Percentiles rank a stretch among this genome's conserved stretches.
Evolutionary conservation across 345 rosid species (phyloP).

Genomic region (Corchorus capsularis): DNA sequence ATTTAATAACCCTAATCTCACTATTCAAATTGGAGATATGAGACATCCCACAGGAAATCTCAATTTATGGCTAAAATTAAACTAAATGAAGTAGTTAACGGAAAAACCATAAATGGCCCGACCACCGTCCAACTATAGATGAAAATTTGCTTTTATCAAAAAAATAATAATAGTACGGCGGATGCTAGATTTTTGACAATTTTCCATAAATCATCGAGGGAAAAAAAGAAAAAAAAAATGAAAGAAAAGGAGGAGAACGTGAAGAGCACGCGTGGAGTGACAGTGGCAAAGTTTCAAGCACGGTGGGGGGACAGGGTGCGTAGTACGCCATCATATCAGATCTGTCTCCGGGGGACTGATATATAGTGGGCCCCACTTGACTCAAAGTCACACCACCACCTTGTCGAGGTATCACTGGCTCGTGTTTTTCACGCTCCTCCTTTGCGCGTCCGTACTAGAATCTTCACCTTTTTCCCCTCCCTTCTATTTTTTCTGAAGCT

Average conservation of each 20-base stretch:
- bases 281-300: background rate
- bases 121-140: too few species aligned
- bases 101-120: too few species aligned
- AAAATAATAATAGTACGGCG: too few species aligned
- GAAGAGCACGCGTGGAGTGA: background rate
- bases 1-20: too few species aligned
- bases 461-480: background rate
- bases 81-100: too few species aligned
- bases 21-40: too few species aligned
- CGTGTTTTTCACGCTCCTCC: background rate
- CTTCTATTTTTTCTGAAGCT: background rate
- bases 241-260: background rate
- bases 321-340: background rate
- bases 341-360: background rate
- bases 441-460: background rate
- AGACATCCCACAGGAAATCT: too few species aligned
- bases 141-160: too few species aligned
- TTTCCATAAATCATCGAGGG: too few species aligned
- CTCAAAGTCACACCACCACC: background rate
- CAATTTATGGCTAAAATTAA: too few species aligned
- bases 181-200: too few species aligned
- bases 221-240: too few species aligned
- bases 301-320: background rate
- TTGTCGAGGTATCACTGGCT: background rate
- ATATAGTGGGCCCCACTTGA: background rate